phyloP scores from a whole-genome alignment of 1,139 yeast species.

The Kurtzmaniella quercitrusa region DNA sequence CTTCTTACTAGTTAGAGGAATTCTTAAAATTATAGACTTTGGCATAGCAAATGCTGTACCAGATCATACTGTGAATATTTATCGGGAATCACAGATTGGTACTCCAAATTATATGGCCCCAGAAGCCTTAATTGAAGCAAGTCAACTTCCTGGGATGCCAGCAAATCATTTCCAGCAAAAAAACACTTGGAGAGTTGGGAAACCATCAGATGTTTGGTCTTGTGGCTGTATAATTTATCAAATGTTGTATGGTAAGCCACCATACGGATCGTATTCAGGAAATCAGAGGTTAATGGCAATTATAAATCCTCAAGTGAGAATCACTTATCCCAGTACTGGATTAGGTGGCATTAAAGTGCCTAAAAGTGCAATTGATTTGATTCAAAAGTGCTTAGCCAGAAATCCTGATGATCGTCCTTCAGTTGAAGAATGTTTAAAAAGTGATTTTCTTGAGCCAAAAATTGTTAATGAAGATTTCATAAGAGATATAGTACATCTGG shows the following conservation, averaged over 20 bases:
- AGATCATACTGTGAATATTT: constrained; percentile 85
- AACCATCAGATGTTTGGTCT: constrained; percentile 97
- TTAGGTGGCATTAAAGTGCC: constrained; percentile 66
- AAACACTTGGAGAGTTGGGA: constrained; percentile 83
- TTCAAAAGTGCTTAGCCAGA: constrained; percentile 68
- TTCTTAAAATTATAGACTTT: constrained; percentile 85
- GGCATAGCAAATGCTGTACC: constrained; percentile 96
- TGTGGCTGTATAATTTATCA: constrained; percentile 96
- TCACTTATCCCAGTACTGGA: constrained; percentile 63
- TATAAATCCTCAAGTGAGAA: constrained; percentile 78
- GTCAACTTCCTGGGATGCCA: constrained; percentile 27
- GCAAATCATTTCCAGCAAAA: constrained; percentile 9
- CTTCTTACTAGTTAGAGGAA: constrained; percentile 81
- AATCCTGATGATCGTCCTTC: constrained; percentile 71
- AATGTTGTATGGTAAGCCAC: constrained; percentile 91
- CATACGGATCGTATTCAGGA: constrained; percentile 79
- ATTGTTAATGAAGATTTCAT: constrained; percentile 66
- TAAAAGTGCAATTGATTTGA: constrained; percentile 62
- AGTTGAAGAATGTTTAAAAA: constrained; percentile 51
- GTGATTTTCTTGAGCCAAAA: constrained; percentile 69
- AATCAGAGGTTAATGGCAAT: constrained; percentile 80
- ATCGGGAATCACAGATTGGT: constrained; percentile 88
- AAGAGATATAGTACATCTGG: constrained; percentile 69
- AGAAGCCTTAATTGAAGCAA: constrained; percentile 75
- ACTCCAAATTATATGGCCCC: constrained; percentile 99